phyloP scores from a whole-genome alignment of 371 early-diverging fungal species.

The Blastocladiella emersonii region DNA sequence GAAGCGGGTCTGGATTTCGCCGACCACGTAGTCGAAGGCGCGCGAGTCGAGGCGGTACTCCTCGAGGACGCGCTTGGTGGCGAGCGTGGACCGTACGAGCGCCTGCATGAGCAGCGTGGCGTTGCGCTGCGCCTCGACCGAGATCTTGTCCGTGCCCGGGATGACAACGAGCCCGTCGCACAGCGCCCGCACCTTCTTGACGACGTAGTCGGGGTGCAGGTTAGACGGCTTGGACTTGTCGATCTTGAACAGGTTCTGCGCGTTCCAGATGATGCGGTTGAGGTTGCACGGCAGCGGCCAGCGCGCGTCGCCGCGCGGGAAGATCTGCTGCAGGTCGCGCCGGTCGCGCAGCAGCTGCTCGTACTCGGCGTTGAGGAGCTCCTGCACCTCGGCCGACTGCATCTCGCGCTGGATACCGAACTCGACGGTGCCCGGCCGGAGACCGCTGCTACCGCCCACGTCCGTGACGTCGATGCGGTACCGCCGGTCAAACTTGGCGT shows the following conservation, averaged over 20 bases:
- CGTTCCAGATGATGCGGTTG: conserved; percentile 75
- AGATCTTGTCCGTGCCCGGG: conserved; percentile 73
- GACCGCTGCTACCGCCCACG: conserved; percentile 21
- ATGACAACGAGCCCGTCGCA: conserved; percentile 60
- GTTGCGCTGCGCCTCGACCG: conserved; percentile 74
- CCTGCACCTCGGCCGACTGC: conserved; percentile 34
- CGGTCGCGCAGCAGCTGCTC: conserved; percentile 61
- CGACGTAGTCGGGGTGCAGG: conserved; percentile 70
- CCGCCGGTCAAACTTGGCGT: conserved; percentile 56
- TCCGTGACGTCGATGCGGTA: conserved; percentile 67
- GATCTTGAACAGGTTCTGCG: conserved; percentile 74
- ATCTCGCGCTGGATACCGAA: conserved; percentile 7
- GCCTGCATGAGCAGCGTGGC: conserved; percentile 84
- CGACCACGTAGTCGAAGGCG: conserved; percentile 90
- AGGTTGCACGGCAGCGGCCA: conserved; percentile 91
- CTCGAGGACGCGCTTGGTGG: conserved; percentile 74
- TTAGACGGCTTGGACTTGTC: conserved; percentile 67
- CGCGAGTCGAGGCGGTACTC: conserved; percentile 72
- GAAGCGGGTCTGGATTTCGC: conserved; percentile 84
- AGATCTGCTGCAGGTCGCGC: conserved; percentile 53
- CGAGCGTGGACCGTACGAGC: conserved; percentile 65
- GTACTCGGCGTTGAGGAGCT: conserved; percentile 67
- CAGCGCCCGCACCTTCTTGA: conserved; percentile 54
- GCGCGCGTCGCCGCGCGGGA: conserved; percentile 53
- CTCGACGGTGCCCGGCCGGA: conserved; percentile 35